Evolutionary conservation across 352 stramenopile species (phyloP), one percentile per base, ranked within the genome.

Genomic region (Thalassiosira exigua): DNA sequence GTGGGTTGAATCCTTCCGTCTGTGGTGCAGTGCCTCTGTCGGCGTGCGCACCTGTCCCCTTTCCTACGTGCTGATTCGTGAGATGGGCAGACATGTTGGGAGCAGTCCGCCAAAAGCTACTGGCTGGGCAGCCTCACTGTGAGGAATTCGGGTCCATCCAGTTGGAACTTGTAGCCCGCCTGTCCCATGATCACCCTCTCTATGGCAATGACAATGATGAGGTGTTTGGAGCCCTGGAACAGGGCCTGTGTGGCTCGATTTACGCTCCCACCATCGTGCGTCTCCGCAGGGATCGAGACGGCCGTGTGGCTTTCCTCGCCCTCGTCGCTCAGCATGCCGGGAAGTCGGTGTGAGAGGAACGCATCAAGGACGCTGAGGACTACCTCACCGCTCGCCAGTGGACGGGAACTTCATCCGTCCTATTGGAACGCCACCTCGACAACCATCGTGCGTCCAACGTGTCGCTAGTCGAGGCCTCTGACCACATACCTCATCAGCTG

Each of bases 181-280:
- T 61, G n/a, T 70, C 67, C 0, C 52, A 75, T 26, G 42, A 68
- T n/a, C 57, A 82, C 64, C 32, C 67, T 44, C 26, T 67, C 5
- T 82, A 73, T 57, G 21, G 50, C 11, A 21, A 74, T 12, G 59
- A 79, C 22, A 82, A 79, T 39, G 44, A 11, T 21, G 2, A 11
- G 4, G 44, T 80, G 4, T 75, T 69, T 27, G 61, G 48, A 27
- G 7, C 30, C 24, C 30, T 72, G 2, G 65, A 73, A 24, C 48
- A 61, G 52, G 56, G 46, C 19, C 48, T 53, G 9, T 22, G 68
- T 9, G n/a, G 12, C 29, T 72, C 66, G 4, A 26, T 21, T 1
- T 73, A 73, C 71, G 32, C 46, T 0, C 27, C 36, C 0, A 65
- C 68, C 0, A 56, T 75, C 41, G 61, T 30, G 2, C 56, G 52